phyloP scores from a whole-genome alignment of 2,329 filamentous ascomycete species.

The Aspergillus neoniger region DNA sequence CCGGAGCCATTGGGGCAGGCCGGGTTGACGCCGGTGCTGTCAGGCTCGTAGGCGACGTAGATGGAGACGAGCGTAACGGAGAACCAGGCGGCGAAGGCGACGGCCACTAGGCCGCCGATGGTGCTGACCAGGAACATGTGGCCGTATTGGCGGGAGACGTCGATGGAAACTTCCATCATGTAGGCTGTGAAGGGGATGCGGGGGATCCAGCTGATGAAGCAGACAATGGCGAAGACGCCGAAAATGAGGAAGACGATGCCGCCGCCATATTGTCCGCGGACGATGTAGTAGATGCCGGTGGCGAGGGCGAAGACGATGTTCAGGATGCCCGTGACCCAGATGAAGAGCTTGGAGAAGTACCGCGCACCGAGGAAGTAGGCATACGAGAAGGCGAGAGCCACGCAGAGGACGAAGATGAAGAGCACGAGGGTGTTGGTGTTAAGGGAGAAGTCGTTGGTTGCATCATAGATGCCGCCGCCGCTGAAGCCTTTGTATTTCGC shows the following conservation, averaged over 20 bases:
- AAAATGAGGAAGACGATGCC: conserved; percentile 88
- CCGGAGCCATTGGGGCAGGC: conserved; percentile 54
- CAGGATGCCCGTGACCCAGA: conserved; percentile 87
- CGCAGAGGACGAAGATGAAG: conserved; percentile 74
- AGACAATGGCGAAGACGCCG: conserved; percentile 74
- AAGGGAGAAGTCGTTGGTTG: conserved; percentile 66
- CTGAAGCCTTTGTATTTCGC: conserved; percentile 62
- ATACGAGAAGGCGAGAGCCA: conserved; percentile 74
- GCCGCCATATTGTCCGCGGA: conserved; percentile 72
- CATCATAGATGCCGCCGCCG: conserved; percentile 73
- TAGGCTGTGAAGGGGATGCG: conserved; percentile 88
- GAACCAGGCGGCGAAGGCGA: conserved; percentile 81
- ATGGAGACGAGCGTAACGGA: conserved; percentile 82
- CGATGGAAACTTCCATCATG: conserved; percentile 83
- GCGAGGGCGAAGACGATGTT: conserved; percentile 84
- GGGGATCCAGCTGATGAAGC: conserved; percentile 85
- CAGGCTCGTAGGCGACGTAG: conserved; percentile 79
- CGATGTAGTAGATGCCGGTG: conserved; percentile 84
- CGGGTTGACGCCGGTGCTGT: conserved; percentile 49
- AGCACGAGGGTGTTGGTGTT: conserved; percentile 84
- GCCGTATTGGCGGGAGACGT: conserved; percentile 79
- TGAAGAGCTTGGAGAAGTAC: conserved; percentile 82
- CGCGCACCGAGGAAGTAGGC: conserved; percentile 75
- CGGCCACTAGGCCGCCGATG: conserved; percentile 75
- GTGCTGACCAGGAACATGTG: conserved; percentile 85